Evolutionary conservation across 371 early-diverging fungal genomes (phyloP), one percentile per base, ranked within the genome.

Genomic region (Mortierella sp.): DNA sequence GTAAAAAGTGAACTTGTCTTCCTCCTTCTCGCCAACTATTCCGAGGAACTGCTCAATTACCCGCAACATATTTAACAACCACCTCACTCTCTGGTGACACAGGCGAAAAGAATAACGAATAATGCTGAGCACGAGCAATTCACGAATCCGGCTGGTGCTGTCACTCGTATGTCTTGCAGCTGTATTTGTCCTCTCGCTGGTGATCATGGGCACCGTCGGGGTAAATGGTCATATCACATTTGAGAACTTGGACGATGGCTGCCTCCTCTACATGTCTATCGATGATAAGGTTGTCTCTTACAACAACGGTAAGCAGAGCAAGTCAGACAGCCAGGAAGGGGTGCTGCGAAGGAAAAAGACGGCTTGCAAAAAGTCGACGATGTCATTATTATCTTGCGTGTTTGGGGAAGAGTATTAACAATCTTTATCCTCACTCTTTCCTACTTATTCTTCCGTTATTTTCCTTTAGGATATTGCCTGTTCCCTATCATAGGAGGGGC

Each of bases 151-250:
- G 55, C 35, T 83, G 60, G 35, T 70, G 51, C 14, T 75, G 29
- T 71, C 74, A 6, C 12, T 60, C 2, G 56, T 55, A 10, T 75
- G 44, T n/a, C 74, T 79, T 14, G 29, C 71, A 32, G 7, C 70
- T 10, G 55, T 80, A 44, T 63, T 79, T 49, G 29, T 83, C 21
- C 70, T 80, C 16, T 54, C 80, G 0, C 14, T 80, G 72, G 68
- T 83, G 65, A 75, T 83, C 51, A 83, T 83, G 80, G 83, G 83
- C 72, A 75, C 74, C 54, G 51, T 77, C 32, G 83, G 77, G 24
- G 43, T 83, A 58, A 77, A 75, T 32, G 79, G 83, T 18, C 54
- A 75, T n/a, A 54, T 75, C 38, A 48, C 74, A 6, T 75, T 63
- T 49, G 29, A 43, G 49, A 75, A 41, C 44, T 27, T 56, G 12